Evolutionary conservation across 106 monocot genomes (phyloP), one percentile per base, ranked within the genome.

Genomic region (Amphibolis antarctica): DNA sequence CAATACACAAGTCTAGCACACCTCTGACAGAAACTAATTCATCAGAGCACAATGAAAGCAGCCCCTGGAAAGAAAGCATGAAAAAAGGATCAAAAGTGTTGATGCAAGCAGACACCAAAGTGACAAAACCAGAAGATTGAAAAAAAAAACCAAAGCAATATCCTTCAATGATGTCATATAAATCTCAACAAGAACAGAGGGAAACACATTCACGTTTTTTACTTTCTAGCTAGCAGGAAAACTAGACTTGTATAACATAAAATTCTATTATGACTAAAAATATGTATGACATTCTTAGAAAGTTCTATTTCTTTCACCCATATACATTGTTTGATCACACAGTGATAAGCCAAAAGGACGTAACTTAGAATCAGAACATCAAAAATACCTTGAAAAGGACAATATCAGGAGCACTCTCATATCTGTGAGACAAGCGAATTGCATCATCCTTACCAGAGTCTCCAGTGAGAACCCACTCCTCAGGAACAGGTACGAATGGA

Each of bases 351-450:
- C 36, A 36, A 36, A 36, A 36, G 36, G 36, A 36, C 36, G 48
- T 49, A 14, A 14, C 13, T 49, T 12, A 49, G 15, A 49, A 49
- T 17, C 48, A 49, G n/a, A 49, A 49, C 13, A 3, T 49, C n/a
- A 49, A n/a, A 9, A n/a, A 48, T 72, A 72, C 94, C 89, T 89
- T 89, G 61, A 96, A 89, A 66, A 96, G 84, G 66, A 83, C 79
- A 65, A 96, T 84, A 73, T 96, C 94, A 71, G 94, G 94, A 69
- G 89, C 64, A 53, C 80, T 86, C 80, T 89, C 83, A 67, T 96
- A 96, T 80, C 42, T 83, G 66, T 96, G 94, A 74, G 79, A 79
- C 28, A 66, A 63, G 5, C 94, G 94, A 64, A 84, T 75, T 66
- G 64, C 73, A 66, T 62, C 55, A 70, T 96, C 94, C 69, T 81